These are phyloP conservation scores for Nakataea oryzae DNA, from an alignment of 2,329 filamentous ascomycete species.

Conservation along the genomic window DNA sequence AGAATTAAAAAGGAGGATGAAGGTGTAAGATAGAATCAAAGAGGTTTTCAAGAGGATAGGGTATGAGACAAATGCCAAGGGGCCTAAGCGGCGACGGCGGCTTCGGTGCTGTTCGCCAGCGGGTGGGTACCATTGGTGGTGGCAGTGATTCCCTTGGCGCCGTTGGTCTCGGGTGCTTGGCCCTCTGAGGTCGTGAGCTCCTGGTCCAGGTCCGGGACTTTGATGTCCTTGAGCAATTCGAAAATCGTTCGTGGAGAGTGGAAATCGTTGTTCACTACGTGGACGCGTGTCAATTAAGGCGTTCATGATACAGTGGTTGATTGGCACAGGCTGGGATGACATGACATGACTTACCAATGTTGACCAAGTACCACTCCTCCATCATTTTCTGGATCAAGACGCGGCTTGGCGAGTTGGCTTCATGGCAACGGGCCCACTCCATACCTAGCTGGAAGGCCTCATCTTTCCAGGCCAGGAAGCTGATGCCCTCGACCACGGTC, in stretches of 20 bases:
- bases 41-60: neutral
- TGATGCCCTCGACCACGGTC: slow-evolving; percentile 97
- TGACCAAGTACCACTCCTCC: slow-evolving; percentile 86
- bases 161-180: slow-evolving; percentile 6
- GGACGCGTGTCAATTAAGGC: neutral
- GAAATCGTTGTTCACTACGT: slow-evolving; percentile 94
- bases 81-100: neutral
- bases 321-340: neutral
- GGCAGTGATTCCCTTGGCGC: slow-evolving; percentile 7
- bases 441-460: slow-evolving; percentile 88
- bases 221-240: slow-evolving; percentile 69
- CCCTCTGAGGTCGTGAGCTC: slow-evolving; percentile 16
- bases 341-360: slow-evolving; percentile 60
- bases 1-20: neutral
- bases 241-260: slow-evolving; percentile 75
- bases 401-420: slow-evolving; percentile 64
- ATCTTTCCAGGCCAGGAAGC: slow-evolving; percentile 97
- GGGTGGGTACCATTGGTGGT: slow-evolving; percentile 6
- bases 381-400: slow-evolving; percentile 73
- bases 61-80: neutral
- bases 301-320: neutral
- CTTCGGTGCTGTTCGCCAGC: neutral
- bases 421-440: slow-evolving; percentile 91
- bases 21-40: neutral
- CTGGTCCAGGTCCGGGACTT: slow-evolving; percentile 53